Conservation (phyloP, 257 asterid species). For the Solanum bulbocastanum region DNA sequence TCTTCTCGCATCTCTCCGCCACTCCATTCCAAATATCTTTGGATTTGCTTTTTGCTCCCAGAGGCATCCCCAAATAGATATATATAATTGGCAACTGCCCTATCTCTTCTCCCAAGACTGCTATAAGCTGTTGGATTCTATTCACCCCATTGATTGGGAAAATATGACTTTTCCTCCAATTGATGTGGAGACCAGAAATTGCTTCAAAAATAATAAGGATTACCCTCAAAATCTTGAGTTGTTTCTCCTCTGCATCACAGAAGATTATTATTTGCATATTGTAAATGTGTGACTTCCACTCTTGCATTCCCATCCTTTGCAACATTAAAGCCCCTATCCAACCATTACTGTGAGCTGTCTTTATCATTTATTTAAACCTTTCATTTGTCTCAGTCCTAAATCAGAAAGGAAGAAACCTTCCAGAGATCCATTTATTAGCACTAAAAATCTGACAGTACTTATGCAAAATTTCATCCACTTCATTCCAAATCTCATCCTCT, state of each 20-base stretch:
- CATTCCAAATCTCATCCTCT: not conserved
- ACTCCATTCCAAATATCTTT: not conserved
- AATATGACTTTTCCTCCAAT: not conserved
- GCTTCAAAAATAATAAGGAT: not conserved
- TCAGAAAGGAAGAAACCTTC: not conserved
- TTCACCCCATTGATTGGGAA: not conserved
- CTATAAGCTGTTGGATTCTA: not conserved
- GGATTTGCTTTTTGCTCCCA: not conserved
- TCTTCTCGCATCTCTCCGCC: not conserved
- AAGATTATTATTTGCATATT: not conserved
- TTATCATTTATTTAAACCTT: not conserved
- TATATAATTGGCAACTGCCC: not conserved
- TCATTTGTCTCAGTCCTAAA: not conserved
- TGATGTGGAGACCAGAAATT: not conserved
- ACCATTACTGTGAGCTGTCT: not conserved
- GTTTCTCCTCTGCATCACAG: not conserved
- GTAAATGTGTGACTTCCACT: not conserved
- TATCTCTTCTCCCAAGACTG: not conserved
- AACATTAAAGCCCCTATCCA: not conserved
- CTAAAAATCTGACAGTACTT: not conserved
- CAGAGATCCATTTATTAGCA: not conserved
- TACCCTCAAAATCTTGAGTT: not conserved
- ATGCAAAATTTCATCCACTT: not conserved
- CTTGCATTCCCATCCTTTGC: not conserved
- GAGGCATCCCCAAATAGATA: not conserved